Evolutionary conservation across 2,329 filamentous ascomycete species (phyloP), one percentile per base, ranked within the genome.

Genomic region (Cladosporium sp.): DNA sequence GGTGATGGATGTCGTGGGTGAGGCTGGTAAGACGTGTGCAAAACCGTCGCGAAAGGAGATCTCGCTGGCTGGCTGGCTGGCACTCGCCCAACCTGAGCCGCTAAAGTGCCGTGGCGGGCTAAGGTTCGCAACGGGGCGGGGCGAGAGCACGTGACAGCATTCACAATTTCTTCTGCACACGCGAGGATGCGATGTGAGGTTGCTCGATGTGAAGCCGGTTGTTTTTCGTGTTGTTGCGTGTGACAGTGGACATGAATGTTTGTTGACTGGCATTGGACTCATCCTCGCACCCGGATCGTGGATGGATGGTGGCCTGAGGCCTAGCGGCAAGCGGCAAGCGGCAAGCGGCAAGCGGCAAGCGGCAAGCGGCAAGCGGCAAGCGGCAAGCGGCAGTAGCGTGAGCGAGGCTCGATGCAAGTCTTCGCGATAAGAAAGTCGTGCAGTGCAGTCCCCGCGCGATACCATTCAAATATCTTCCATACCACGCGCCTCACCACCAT

Each of bases 41-140:
- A 47, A 47, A 47, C 25, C 39, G 28, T 39, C 43, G 54, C 54
- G 54, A 56, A 56, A 56, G 54, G 54, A 56, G 54, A 56, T 49
- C 43, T 47, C 20, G 50, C 43, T 47, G 38, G 50, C 22, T 28
- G 38, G 50, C 22, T 28, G 19, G 25, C 47, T 30, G 28, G 8
- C 28, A 22, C 47, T 36, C 22, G 34, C 30, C 25, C n/a, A 30
- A 17, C 30, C 49, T 51, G 49, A 22, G 30, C 49, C 30, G 47
- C 30, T 34, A 34, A 34, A 34, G 30, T 34, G 30, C 47, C 49
- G 49, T 37, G 36, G 19, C 19, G 15, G 36, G 36, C 30, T 51
- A 25, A 51, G 36, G 34, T 34, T 50, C 30, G 47, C 49, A 17
- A 36, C 49, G 49, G 49, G 19, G 36, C 49, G 49, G 49, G 49